These are phyloP conservation scores for Batrachochytrium dendrobatidis DNA, from an alignment of 371 early-diverging fungal species.

Conservation along the genomic window DNA sequence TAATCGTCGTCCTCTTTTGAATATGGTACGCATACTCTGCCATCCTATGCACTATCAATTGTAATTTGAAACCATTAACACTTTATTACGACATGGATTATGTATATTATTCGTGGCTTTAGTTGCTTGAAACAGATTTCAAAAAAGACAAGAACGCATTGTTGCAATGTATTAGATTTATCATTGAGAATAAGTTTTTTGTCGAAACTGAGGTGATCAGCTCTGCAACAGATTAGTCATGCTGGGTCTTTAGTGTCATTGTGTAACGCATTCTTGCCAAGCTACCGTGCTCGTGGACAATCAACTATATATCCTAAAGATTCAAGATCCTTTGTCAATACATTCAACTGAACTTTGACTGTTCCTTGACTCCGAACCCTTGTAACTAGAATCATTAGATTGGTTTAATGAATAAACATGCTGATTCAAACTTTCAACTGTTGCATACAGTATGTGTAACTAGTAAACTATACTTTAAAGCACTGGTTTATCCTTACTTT, in stretches of 20 bases:
- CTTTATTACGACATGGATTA: neutral
- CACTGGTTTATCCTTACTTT: conserved; percentile 39
- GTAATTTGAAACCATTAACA: conserved; percentile 9
- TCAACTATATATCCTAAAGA: conserved; percentile 36
- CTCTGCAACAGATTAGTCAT: too few species aligned
- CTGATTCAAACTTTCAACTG: neutral
- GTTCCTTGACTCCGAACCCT: conserved; percentile 45
- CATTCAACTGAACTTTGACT: conserved; percentile 37
- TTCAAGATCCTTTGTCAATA: conserved; percentile 38
- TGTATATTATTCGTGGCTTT: neutral
- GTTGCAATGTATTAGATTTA: conserved; percentile 40
- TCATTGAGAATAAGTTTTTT: conserved; percentile 18
- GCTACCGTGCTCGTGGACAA: too few species aligned
- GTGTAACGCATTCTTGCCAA: too few species aligned
- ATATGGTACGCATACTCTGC: conserved; percentile 25
- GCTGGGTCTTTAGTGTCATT: too few species aligned
- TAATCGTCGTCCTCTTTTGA: conserved; percentile 19
- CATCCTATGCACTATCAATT: neutral
- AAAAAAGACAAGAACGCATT: conserved; percentile 28
- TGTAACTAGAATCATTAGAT: conserved; percentile 22
- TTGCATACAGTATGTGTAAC: neutral
- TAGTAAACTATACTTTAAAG: neutral
- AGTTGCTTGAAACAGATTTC: conserved; percentile 37
- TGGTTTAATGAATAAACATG: neutral
- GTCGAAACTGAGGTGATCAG: neutral